Percentiles rank a stretch among this genome's conserved stretches.
Conservation (phyloP, 257 asterid species). For the Solanum pinnatisectum region DNA sequence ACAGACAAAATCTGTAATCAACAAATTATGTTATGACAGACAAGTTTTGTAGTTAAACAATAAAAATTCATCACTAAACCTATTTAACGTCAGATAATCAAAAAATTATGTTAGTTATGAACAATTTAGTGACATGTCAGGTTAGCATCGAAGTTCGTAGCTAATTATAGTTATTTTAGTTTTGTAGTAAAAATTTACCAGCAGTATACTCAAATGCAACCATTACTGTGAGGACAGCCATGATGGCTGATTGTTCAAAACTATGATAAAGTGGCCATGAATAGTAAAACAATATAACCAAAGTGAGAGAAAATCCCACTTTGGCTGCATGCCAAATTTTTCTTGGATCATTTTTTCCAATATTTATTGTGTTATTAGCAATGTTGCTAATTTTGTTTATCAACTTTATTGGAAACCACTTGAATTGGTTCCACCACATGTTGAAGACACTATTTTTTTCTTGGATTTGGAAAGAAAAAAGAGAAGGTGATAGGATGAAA, state of each 20-base stretch:
- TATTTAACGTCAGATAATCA: background rate
- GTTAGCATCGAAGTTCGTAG: background rate
- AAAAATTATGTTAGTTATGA: background rate
- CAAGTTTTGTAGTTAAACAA: background rate
- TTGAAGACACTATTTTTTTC: background rate
- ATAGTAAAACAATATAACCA: conserved; percentile 20
- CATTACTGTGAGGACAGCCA: conserved; percentile 35
- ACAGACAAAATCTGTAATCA: background rate
- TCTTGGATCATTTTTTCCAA: conserved; percentile 26
- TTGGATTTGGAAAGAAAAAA: background rate
- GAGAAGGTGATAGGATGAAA: background rate
- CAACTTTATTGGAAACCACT: background rate
- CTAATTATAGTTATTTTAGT: background rate
- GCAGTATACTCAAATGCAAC: conserved; percentile 30
- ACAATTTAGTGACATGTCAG: background rate
- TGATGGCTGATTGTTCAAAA: conserved; percentile 22
- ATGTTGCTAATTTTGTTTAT: background rate
- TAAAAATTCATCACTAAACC: background rate
- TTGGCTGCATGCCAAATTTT: conserved; percentile 17
- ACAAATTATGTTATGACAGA: background rate
- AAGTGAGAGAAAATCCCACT: conserved; percentile 29
- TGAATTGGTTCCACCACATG: background rate
- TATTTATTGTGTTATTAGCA: conserved; percentile 7
- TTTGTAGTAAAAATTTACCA: conserved; percentile 3
- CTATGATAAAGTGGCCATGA: conserved; percentile 21